Evolutionary conservation across 75 land plant species (phyloP).

Genomic region (Ceratopteris richardii): DNA sequence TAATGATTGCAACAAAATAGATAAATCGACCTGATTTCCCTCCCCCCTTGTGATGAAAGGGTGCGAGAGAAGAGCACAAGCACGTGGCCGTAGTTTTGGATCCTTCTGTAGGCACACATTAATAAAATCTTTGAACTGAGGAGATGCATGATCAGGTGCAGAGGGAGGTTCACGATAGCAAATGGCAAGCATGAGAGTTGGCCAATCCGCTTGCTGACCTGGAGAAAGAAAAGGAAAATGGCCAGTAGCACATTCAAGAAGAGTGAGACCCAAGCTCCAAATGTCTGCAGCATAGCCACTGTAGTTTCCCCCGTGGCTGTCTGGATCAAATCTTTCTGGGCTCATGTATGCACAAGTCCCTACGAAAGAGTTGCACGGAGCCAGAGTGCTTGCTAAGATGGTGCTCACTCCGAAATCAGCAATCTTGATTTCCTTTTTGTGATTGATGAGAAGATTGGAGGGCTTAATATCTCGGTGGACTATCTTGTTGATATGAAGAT

Average conservation of each 20-base stretch:
- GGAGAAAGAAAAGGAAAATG: slow-evolving; percentile 43
- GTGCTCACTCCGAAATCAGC: slow-evolving; percentile 71
- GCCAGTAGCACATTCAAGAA: slow-evolving; percentile 57
- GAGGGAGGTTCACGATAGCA: slow-evolving; percentile 49
- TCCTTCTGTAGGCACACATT: slow-evolving; percentile 56
- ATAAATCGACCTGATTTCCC: slow-evolving; percentile 3
- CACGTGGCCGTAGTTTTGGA: slow-evolving; percentile 31
- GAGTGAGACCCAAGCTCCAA: slow-evolving; percentile 58
- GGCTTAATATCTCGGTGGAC: slow-evolving; percentile 78
- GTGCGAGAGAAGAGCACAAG: slow-evolving; percentile 36
- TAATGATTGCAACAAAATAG: too few species aligned
- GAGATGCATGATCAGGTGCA: slow-evolving; percentile 44
- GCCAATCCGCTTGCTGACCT: slow-evolving; percentile 57
- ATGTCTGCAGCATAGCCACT: slow-evolving; percentile 56
- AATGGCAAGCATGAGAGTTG: slow-evolving; percentile 61
- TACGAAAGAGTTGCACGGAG: slow-evolving; percentile 28
- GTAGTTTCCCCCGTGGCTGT: slow-evolving; percentile 30
- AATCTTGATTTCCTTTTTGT: slow-evolving; percentile 43
- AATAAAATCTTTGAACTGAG: slow-evolving; percentile 54
- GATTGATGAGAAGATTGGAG: slow-evolving; percentile 52
- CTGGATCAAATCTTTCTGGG: slow-evolving; percentile 65
- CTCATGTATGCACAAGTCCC: slow-evolving; percentile 81
- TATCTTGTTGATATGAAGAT: slow-evolving; percentile 38
- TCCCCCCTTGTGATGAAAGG: slow-evolving; percentile 25
- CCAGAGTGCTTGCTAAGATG: slow-evolving; percentile 26